Evolutionary conservation across 495 filamentous ascomycete species (phyloP), one percentile per base, ranked within the genome.

Genomic region (Daldinia bambusicola): DNA sequence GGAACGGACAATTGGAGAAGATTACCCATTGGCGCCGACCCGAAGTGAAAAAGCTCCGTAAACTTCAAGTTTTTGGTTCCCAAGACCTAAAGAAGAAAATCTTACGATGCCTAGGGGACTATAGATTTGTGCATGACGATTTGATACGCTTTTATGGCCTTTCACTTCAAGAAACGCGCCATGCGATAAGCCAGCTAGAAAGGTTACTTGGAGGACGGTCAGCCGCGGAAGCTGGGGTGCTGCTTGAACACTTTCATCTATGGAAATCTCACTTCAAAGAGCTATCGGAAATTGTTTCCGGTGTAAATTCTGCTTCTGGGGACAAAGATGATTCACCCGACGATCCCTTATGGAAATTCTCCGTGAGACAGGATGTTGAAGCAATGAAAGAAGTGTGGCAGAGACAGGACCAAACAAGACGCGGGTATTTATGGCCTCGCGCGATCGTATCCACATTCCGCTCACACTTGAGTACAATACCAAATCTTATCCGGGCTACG

Each of bases 391-490:
- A 79, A 16, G 60, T 65, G n/a, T 89, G 87, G 87, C 67, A 74
- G 3, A 41, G 34, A 22, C 55, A 82, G 41, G 26, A 72, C 12
- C 70, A 60, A 16, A 10, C 55, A 1, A 67, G 41, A 14, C 85
- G 83, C 40, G 66, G 76, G 36, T 41, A 10, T 22, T 62, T 74
- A 38, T 92, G 89, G 89, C 79, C 80, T 36, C 69, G 80, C 2
- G 62, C 89, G 26, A 86, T 90, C 58, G 76, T 87, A 16, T 83
- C 81, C 72, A 75, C 87, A 30, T 69, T 92, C 30, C 70, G 80
- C n/a, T 79, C 82, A 55, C 76, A 77, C 31, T 84, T 84, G 0
- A 67, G 78, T 18, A 66, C 74, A 34, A 75, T 84, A 2, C 74
- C 84, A 31, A 75, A 79, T 12, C 83, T 91, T 55, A 71, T 92